These are phyloP conservation scores for Pseudogymnoascus sp. DNA, from an alignment of 2,329 filamentous ascomycete species.

Conservation along the genomic window DNA sequence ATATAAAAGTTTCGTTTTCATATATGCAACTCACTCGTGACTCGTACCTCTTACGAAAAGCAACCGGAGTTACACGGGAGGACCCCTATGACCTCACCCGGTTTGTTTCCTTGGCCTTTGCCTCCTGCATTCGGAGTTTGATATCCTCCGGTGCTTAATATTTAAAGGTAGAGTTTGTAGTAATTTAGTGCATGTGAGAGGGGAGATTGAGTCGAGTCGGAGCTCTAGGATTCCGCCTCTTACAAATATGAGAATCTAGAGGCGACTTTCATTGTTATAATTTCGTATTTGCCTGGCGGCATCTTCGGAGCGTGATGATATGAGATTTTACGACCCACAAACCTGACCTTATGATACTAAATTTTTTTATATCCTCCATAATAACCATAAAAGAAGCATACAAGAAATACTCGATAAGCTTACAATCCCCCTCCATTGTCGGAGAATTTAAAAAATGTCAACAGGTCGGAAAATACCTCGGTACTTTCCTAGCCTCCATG, in stretches of 20 bases:
- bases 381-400: neutral
- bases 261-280: neutral
- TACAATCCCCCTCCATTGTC: neutral
- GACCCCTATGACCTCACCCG: slow-evolving; percentile 5
- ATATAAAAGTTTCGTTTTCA: neutral
- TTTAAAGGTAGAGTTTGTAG: neutral
- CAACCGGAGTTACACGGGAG: neutral
- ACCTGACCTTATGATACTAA: neutral
- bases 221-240: neutral
- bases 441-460: neutral
- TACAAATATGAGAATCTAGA: neutral
- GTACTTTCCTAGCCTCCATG: neutral
- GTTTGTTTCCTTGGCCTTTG: neutral
- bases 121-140: neutral
- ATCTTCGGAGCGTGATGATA: neutral
- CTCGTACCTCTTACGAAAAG: neutral
- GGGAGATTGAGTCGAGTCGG: neutral
- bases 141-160: neutral
- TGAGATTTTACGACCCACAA: neutral
- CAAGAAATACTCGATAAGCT: neutral
- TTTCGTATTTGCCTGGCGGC: neutral
- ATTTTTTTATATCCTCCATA: neutral
- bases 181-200: neutral
- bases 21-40: neutral
- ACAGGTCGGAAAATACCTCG: neutral